These are phyloP conservation scores for Ulota crispa DNA, from an alignment of 225 moss, liverwort and hornwort genomes.

Conservation along the genomic window DNA sequence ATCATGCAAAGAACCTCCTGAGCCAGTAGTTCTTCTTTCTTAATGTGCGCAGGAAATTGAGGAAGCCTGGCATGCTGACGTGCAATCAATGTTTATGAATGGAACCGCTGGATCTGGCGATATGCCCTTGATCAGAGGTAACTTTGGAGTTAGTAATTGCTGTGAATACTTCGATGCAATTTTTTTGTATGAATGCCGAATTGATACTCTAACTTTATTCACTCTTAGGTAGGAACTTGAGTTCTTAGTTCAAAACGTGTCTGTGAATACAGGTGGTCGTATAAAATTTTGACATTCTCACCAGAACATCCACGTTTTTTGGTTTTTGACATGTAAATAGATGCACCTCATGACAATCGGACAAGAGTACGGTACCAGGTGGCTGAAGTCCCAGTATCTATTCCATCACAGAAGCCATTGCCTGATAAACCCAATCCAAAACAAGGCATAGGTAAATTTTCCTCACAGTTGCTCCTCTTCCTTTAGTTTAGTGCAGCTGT, in stretches of 20 bases:
- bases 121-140: slow-evolving; percentile 36
- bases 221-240: neutral
- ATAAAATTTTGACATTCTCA: neutral
- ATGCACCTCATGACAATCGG: slow-evolving; percentile 46
- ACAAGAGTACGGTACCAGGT: slow-evolving; percentile 77
- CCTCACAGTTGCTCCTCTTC: neutral
- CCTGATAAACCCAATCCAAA: slow-evolving; percentile 90
- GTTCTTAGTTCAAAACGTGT: neutral
- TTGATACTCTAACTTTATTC: neutral
- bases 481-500: neutral
- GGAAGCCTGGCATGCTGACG: slow-evolving; percentile 69
- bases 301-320: neutral
- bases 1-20: neutral
- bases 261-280: neutral
- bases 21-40: neutral
- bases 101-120: slow-evolving; percentile 38
- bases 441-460: slow-evolving; percentile 71
- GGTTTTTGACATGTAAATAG: slow-evolving; percentile 22
- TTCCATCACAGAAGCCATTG: slow-evolving; percentile 74
- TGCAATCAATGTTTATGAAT: slow-evolving; percentile 68
- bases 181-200: neutral
- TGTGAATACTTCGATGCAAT: neutral
- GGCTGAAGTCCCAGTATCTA: slow-evolving; percentile 63
- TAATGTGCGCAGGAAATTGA: slow-evolving; percentile 66
- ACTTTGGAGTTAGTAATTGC: neutral